Base-by-base conservation (phyloP, 352 stramenopile genomes). In the Phytophthora hibernalis region DNA sequence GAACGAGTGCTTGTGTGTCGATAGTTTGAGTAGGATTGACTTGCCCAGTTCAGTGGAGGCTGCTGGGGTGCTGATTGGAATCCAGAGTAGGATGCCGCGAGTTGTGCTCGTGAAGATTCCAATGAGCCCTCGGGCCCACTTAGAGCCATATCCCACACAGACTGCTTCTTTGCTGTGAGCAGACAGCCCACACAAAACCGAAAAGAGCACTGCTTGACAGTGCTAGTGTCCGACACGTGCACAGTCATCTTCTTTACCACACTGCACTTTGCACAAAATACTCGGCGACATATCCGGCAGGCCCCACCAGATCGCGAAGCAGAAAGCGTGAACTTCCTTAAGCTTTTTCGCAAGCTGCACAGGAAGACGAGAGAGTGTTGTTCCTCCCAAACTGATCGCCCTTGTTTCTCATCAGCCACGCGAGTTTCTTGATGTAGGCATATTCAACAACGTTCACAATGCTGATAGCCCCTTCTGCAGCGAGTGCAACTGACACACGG, bases 351-450 rank as follows among this genome's bases (percentile, higher is more conserved):
- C 54, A 63, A 8, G 63, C 49, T 5, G 77, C 59, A 57, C 82
- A 86, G 1, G 56, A 68, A 50, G 59, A 67, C 13, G 49, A 11
- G 12, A 24, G 49, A 13, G 15, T 38, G 12, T 54, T 35, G n/a
- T 18, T 26, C 15, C 30, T 42, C 18, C 15, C 50, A 22, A 26
- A 43, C 5, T 22, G 44, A 28, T 47, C 37, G 26, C 68, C 56
- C 8, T 61, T 61, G 47, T 74, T 59, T 26, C 72, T 57, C 68
- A 85, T 79, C 15, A 90, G 68, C 75, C 74, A 86, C 53, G 60
- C 69, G 40, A 91, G 74, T 26, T 91, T 91, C 61, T 86, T 87
- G 45, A 84, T 63, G 54, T 85, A 79, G 12, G 76, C 72, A 53
- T 76, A 89, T 52, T 91, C 79, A 20, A 80, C 68, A 8, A 87